These are phyloP conservation scores for Xerocomus spinulosus DNA, from an alignment of 768 basidiomycete species.

Conservation along the genomic window DNA sequence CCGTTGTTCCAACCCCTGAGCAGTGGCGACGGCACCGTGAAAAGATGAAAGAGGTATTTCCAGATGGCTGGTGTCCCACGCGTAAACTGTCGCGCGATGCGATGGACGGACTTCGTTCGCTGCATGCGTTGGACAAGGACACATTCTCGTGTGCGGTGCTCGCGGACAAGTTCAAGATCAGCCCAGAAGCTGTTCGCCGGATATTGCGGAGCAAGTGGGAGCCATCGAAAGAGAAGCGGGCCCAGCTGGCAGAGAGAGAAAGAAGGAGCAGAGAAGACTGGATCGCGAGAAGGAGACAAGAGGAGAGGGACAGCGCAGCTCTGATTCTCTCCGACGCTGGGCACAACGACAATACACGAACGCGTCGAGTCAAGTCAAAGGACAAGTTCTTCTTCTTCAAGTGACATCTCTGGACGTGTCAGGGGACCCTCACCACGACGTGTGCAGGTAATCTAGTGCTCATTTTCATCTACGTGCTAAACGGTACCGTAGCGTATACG, in stretches of 20 bases:
- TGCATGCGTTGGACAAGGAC: slow-evolving; percentile 60
- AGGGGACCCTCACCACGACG: too few species aligned
- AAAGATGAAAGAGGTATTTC: slow-evolving; percentile 50
- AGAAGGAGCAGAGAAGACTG: slow-evolving; percentile 40
- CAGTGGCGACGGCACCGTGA: slow-evolving; percentile 49
- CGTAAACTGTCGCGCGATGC: slow-evolving; percentile 78
- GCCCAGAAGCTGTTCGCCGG: slow-evolving; percentile 74
- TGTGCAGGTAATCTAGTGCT: background rate
- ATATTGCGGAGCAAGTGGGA: slow-evolving; percentile 75
- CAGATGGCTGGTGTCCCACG: slow-evolving; percentile 71
- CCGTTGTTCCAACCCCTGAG: slow-evolving; percentile 34
- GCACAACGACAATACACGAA: slow-evolving; percentile 11
- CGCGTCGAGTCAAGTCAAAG: slow-evolving; percentile 22
- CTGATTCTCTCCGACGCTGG: slow-evolving; percentile 28
- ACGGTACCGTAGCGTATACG: too few species aligned
- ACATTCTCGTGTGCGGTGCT: slow-evolving; percentile 63
- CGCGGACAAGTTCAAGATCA: slow-evolving; percentile 74
- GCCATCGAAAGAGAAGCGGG: slow-evolving; percentile 51
- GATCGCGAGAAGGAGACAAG: slow-evolving; percentile 35
- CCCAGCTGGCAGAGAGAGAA: slow-evolving; percentile 48
- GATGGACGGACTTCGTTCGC: slow-evolving; percentile 72
- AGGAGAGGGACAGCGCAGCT: slow-evolving; percentile 38
- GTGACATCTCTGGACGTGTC: slow-evolving; percentile 18
- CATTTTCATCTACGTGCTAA: background rate
- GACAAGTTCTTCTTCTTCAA: slow-evolving; percentile 44